Evolutionary conservation across 2,329 filamentous ascomycete species (phyloP).

Genomic region (Pseudogymnoascus sp.): DNA sequence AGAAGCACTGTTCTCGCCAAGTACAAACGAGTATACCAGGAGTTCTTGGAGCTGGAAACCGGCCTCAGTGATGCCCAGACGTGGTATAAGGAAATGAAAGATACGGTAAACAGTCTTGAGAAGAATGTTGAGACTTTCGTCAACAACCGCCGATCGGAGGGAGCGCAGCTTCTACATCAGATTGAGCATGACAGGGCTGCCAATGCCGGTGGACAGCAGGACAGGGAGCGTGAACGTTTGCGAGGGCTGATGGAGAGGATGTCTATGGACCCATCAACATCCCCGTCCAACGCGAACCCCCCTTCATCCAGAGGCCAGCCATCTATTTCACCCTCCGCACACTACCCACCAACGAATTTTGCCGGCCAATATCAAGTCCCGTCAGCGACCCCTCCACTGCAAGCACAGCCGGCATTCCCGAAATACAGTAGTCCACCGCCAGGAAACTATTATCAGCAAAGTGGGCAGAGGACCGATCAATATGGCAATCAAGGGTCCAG

Average conservation of each 20-base stretch:
- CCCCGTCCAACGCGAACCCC: conserved; percentile 34
- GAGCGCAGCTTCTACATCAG: conserved; percentile 76
- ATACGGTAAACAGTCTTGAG: conserved; percentile 81
- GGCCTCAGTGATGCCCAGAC: conserved; percentile 80
- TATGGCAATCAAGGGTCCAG: conserved; percentile 41
- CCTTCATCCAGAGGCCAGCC: conserved; percentile 26
- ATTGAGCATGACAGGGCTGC: conserved; percentile 42
- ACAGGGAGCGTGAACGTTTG: conserved; percentile 77
- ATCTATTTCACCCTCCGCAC: conserved; percentile 30
- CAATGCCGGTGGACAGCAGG: conserved; percentile 37
- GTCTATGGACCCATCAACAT: conserved; percentile 62
- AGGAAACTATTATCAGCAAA: conserved; percentile 24
- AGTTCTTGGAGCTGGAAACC: conserved; percentile 80
- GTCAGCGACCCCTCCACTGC: conserved; percentile 42
- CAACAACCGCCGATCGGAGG: conserved; percentile 85
- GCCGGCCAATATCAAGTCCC: conserved; percentile 51
- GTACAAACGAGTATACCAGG: conserved; percentile 87
- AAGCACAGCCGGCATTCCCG: conserved; percentile 35
- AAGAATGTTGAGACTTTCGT: conserved; percentile 98
- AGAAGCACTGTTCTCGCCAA: conserved; percentile 70
- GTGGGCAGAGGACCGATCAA: conserved; percentile 31
- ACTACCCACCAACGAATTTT: conserved; percentile 47
- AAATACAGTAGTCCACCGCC: conserved; percentile 36
- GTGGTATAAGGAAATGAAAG: conserved; percentile 94
- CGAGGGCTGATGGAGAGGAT: conserved; percentile 91